Evolutionary conservation across 306 rosid genomes (phyloP), one percentile per base, ranked within the genome.

Genomic region (Lupinus albus): DNA sequence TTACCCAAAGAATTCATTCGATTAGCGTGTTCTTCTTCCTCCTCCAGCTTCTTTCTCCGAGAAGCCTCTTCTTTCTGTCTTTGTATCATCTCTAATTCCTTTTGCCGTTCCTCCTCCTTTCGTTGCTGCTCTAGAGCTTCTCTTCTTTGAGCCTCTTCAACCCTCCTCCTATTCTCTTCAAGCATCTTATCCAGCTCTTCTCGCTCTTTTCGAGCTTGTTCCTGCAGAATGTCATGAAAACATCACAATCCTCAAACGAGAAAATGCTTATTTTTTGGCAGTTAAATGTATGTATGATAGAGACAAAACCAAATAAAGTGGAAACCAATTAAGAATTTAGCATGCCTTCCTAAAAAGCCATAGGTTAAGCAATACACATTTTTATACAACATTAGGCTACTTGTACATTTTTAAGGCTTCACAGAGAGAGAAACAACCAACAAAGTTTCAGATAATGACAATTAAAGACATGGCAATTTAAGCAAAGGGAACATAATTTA

Each of bases 171-270:
- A 58, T 82, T 94, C 82, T 90, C 99, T 86, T 90, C 99, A 42
- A 90, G 86, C 97, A 90, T 86, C 78, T 64, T 84, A 79, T 90
- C 97, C 61, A 90, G 76, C 79, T 94, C 99, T 78, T 90, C 96
- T 68, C 86, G 88, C 79, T 90, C 99, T 79, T 78, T 90, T 28
- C 83, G 87, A 36, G 82, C 88, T 84, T 86, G 86, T 75, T 88
- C 96, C 99, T 94, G 73, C 38, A 55, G 28, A n/a, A 64, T 57
- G 32, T 53, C 39, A 51, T 14, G 46, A 74, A 46, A 64, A 55
- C 46, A 73, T 72, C 30, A 72, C 16, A 71, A 49, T 9, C 15
- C 39, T 21, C 39, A 59, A 44, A 49, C 11, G 66, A 53, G 53
- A 11, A 48, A 64, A 28, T 4, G 15, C 4, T 17, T n/a, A 4